phyloP scores from a whole-genome alignment of 768 basidiomycete species.

The Suillus paluster region DNA sequence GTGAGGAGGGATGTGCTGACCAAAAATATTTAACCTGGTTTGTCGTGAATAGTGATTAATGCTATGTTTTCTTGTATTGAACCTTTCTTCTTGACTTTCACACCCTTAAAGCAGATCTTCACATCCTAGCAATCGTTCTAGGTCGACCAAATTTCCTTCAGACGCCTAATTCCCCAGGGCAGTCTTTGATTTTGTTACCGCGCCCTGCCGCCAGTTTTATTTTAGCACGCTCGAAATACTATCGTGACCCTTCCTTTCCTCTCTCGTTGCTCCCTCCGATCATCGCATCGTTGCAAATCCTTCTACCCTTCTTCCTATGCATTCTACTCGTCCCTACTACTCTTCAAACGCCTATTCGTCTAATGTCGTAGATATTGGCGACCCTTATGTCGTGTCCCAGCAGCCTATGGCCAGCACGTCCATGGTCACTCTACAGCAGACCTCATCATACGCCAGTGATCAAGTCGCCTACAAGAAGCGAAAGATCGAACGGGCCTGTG shows the following conservation, averaged over 20 bases:
- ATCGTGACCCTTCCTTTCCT: constrained; percentile 14
- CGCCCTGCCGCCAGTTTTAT: constrained; percentile 9
- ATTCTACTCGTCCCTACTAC: constrained; percentile 19
- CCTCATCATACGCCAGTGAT: constrained; percentile 13
- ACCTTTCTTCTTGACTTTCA: constrained; percentile 3
- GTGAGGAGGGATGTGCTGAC: not conserved
- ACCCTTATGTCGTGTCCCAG: constrained; percentile 13
- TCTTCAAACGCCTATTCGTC: constrained; percentile 17
- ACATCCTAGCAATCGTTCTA: not conserved
- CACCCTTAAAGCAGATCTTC: not conserved
- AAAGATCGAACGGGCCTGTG: constrained; percentile 61
- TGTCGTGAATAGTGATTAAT: not conserved
- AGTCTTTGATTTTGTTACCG: not conserved
- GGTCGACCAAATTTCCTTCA: not conserved
- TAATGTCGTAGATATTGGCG: constrained; percentile 34
- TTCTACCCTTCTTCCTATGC: constrained; percentile 17
- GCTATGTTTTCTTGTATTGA: not conserved
- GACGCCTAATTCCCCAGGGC: not conserved
- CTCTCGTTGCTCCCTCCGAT: constrained; percentile 7
- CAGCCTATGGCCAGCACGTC: constrained; percentile 11
- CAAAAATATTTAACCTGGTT: constrained; percentile 5
- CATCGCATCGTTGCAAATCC: constrained; percentile 1
- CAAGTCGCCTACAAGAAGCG: constrained; percentile 41
- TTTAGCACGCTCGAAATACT: constrained; percentile 20
- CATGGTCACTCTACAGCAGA: constrained; percentile 16